Evolutionary conservation across 306 rosid species (phyloP).

Genomic region (Gastrolobium villosum): DNA sequence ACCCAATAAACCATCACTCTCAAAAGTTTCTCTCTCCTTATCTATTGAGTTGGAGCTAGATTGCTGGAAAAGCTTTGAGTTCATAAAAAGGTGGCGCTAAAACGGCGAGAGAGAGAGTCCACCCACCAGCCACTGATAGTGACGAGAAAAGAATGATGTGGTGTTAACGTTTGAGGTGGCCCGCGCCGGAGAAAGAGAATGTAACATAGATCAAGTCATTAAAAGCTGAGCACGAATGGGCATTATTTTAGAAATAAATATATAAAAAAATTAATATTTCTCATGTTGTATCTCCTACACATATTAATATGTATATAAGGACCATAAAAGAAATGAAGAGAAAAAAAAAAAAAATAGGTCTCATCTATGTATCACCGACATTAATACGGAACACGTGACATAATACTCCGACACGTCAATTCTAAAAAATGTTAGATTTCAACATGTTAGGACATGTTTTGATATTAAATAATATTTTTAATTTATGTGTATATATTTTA

Average conservation of each 20-base stretch:
- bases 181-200: slow-evolving; percentile 40
- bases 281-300: no score
- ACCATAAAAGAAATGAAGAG: no score
- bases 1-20: slow-evolving; percentile 56
- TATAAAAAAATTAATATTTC: no score
- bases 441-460: no score
- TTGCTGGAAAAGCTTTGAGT: slow-evolving; percentile 80
- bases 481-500: no score
- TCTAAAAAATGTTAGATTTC: no score
- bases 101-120: slow-evolving; percentile 55
- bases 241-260: slow-evolving; percentile 5
- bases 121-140: slow-evolving; percentile 81
- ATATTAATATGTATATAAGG: no score
- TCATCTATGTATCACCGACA: no score
- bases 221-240: slow-evolving; percentile 54
- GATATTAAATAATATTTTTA: no score
- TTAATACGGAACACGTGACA: no score
- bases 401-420: no score
- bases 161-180: slow-evolving; percentile 44
- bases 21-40: slow-evolving; percentile 62
- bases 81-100: slow-evolving; percentile 75
- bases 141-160: slow-evolving; percentile 58
- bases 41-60: slow-evolving; percentile 78
- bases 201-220: slow-evolving; percentile 37
- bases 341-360: no score